These are phyloP conservation scores for Kappamyces sp. DNA, from an alignment of 192 early-diverging fungal species.

Conservation along the genomic window DNA sequence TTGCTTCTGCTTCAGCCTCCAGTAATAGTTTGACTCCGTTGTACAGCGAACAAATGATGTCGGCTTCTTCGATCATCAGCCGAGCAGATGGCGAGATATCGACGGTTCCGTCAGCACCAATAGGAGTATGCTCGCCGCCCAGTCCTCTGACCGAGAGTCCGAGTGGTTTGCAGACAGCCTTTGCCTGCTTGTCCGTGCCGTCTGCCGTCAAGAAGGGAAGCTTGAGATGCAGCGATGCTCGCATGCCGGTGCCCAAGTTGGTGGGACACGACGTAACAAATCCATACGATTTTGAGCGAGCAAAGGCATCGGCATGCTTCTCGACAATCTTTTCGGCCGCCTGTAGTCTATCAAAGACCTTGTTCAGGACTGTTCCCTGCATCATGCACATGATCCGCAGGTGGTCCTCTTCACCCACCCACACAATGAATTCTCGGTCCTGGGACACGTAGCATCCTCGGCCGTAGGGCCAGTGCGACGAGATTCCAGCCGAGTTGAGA, in stretches of 20 bases:
- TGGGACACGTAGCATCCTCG: constrained; percentile 10
- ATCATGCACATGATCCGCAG: constrained; percentile 18
- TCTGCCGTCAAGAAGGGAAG: constrained; percentile 8
- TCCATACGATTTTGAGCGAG: constrained; percentile 9
- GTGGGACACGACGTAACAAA: constrained; percentile 12
- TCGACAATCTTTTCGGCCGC: constrained; percentile 10
- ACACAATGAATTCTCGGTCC: constrained; percentile 14
- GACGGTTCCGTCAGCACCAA: constrained; percentile 15
- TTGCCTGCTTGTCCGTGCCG: constrained; percentile 9
- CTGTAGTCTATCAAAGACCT: constrained; percentile 14
- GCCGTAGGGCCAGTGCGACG: constrained; percentile 10
- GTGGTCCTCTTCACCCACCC: constrained; percentile 17
- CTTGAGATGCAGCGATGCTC: constrained; percentile 15
- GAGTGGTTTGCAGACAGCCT: constrained; percentile 9
- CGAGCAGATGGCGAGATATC: constrained; percentile 14
- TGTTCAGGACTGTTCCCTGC: constrained; percentile 15
- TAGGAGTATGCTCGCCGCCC: constrained; percentile 15
- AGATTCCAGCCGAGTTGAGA: constrained; percentile 10
- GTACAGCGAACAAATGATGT: constrained; percentile 14
- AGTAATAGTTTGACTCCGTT: constrained; percentile 12
- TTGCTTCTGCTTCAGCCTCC: constrained; percentile 6
- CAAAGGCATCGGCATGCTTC: constrained; percentile 16
- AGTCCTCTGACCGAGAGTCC: constrained; percentile 14
- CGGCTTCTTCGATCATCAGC: constrained; percentile 17
- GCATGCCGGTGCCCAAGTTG: constrained; percentile 11